These are phyloP conservation scores for Sorghum bicolor DNA, from an alignment of 176 grass and related monocot species.

Conservation along the genomic window DNA sequence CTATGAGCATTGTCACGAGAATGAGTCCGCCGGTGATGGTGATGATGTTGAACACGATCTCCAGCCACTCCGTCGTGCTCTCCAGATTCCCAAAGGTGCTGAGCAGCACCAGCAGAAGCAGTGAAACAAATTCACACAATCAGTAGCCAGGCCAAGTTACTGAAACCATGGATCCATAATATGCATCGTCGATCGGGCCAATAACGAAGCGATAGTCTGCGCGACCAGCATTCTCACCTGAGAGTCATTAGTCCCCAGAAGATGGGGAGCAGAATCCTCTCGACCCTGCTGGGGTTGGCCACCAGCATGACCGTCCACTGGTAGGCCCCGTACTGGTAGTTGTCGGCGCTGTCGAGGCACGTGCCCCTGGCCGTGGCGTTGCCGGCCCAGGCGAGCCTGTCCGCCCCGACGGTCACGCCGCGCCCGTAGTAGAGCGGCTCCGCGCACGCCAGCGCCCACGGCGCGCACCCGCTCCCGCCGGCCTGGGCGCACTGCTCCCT, in stretches of 20 bases:
- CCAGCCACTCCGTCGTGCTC: slow-evolving; percentile 94
- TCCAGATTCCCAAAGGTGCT: slow-evolving; percentile 88
- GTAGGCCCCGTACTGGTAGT: slow-evolving; percentile 78
- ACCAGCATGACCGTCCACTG: slow-evolving; percentile 79
- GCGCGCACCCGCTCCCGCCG: slow-evolving; percentile 38
- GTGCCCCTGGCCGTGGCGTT: slow-evolving; percentile 43
- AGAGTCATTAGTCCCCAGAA: slow-evolving; percentile 95
- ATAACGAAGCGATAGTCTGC: not conserved
- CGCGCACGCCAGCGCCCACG: slow-evolving; percentile 44
- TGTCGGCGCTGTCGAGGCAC: slow-evolving; percentile 55
- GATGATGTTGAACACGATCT: slow-evolving; percentile 97
- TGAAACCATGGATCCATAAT: not conserved
- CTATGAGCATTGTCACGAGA: slow-evolving; percentile 93
- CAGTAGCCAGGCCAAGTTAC: not conserved
- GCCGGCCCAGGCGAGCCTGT: slow-evolving; percentile 50
- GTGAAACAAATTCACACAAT: not conserved
- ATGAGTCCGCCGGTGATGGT: slow-evolving; percentile 76
- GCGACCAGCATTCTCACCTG: not conserved
- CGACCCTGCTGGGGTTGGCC: slow-evolving; percentile 62
- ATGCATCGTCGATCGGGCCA: not conserved
- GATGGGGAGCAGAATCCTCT: slow-evolving; percentile 85
- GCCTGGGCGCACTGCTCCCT: slow-evolving; percentile 44
- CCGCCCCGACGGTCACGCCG: not conserved
- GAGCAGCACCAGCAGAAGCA: not conserved
- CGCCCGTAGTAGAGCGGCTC: slow-evolving; percentile 61